phyloP scores from a whole-genome alignment of 768 basidiomycete species.

The Russula foetens region DNA sequence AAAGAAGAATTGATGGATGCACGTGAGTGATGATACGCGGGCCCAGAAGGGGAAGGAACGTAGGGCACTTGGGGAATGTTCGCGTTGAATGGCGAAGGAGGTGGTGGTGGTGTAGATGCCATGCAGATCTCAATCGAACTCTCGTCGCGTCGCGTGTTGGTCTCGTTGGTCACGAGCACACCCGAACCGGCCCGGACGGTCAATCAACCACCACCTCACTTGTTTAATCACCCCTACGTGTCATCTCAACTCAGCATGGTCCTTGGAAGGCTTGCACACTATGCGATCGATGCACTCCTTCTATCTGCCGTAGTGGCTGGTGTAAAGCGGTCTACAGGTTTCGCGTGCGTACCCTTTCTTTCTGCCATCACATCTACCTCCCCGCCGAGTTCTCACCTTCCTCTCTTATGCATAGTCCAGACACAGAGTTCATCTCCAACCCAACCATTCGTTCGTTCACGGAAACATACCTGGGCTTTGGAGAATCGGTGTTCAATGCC shows the following conservation, averaged over 20 bases:
- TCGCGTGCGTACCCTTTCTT: constrained; percentile 52
- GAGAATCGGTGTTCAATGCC: constrained; percentile 86
- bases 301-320: constrained; percentile 88
- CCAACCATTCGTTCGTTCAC: constrained; percentile 67
- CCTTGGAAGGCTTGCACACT: constrained; percentile 76
- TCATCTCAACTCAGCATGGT: constrained; percentile 23
- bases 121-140: constrained; percentile 1
- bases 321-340: constrained; percentile 83
- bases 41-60: constrained; percentile 26
- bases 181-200: no score
- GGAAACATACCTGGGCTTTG: constrained; percentile 76
- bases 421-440: constrained; percentile 66
- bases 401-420: constrained; percentile 39
- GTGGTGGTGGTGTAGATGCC: constrained; percentile 25
- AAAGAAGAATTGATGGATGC: constrained; percentile 73
- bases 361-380: not conserved
- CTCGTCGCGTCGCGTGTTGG: not conserved
- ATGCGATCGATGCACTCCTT: constrained; percentile 75
- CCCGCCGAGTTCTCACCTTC: not conserved
- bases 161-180: not conserved
- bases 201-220: no score
- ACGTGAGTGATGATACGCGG: constrained; percentile 40
- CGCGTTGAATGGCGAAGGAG: constrained; percentile 14
- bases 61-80: constrained; percentile 21
- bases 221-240: no score